Evolutionary conservation across 2,329 filamentous ascomycete species (phyloP).

Genomic region (Juglanconis juglandina): DNA sequence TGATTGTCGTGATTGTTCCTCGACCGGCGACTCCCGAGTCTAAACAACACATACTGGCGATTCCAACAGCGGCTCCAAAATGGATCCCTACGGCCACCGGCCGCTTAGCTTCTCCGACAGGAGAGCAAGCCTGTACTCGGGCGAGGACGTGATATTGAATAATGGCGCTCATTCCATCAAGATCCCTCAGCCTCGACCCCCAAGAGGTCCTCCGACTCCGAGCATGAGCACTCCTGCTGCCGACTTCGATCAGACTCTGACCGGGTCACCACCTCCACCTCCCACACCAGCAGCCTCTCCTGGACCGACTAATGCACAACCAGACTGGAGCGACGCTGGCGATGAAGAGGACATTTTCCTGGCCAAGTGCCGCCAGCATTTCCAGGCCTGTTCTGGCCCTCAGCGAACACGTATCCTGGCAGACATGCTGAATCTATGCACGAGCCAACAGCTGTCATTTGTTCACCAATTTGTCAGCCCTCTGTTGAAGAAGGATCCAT

Average conservation of each 20-base stretch:
- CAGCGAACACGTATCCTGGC: constrained; percentile 80
- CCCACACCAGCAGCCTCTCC: constrained; percentile 65
- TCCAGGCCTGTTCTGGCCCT: constrained; percentile 70
- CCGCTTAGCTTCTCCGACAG: constrained; percentile 60
- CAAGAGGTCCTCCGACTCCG: constrained; percentile 61
- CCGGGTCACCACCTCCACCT: constrained; percentile 60
- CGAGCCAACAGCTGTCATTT: constrained; percentile 91
- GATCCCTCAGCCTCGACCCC: constrained; percentile 44
- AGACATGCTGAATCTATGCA: constrained; percentile 88
- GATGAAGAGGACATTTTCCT: constrained; percentile 82
- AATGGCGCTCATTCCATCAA: constrained; percentile 48
- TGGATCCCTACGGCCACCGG: constrained; percentile 42
- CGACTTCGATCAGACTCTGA: constrained; percentile 60
- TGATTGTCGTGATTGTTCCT: not conserved
- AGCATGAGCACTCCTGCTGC: constrained; percentile 64
- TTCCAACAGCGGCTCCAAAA: constrained; percentile 21
- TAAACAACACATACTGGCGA: not conserved
- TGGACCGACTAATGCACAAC: constrained; percentile 57
- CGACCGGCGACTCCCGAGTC: constrained; percentile 8
- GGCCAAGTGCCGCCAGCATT: constrained; percentile 74
- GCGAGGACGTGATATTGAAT: constrained; percentile 55
- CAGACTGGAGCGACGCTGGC: constrained; percentile 73
- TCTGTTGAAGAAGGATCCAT: constrained; percentile 91
- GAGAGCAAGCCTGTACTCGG: constrained; percentile 53
- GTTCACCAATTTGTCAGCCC: constrained; percentile 95